Percentiles rank a stretch among this genome's conserved stretches.
phyloP scores from a whole-genome alignment of 345 rosid genomes.

The Balakata baccata region DNA sequence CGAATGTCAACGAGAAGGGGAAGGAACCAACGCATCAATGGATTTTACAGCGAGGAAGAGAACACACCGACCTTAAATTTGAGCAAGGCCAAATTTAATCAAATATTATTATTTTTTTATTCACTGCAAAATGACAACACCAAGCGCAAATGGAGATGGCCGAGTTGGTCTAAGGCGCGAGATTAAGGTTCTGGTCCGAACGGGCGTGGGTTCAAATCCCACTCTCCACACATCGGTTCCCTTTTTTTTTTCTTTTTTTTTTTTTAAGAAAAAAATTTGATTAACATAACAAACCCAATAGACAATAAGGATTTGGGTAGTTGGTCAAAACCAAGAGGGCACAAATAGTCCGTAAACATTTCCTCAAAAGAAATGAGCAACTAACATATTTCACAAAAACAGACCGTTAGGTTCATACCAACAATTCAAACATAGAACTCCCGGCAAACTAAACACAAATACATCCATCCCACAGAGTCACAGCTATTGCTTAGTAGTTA shows the following conservation, averaged over 20 bases:
- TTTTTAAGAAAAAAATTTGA: too few species aligned
- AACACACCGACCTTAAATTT: neutral
- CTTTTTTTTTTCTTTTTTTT: too few species aligned
- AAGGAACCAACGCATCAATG: neutral
- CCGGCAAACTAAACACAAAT: constrained; percentile 3
- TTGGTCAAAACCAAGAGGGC: too few species aligned
- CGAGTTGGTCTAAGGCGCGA: constrained; percentile 99
- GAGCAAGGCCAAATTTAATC: neutral
- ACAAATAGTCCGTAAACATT: too few species aligned
- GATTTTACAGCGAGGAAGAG: neutral
- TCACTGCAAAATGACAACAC: too few species aligned
- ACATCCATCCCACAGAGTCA: too few species aligned
- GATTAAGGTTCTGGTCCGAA: constrained; percentile 99
- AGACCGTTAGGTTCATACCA: constrained; percentile 32
- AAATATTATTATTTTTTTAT: too few species aligned
- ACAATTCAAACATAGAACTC: constrained; percentile 20
- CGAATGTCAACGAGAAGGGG: neutral
- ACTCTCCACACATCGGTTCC: too few species aligned
- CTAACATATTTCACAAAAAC: neutral
- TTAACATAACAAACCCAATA: too few species aligned
- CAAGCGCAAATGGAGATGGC: constrained; percentile 66
- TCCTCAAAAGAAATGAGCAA: too few species aligned
- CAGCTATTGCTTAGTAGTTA: too few species aligned
- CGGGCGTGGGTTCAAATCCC: constrained; percentile 99
- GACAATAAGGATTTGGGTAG: too few species aligned